Evolutionary conservation across 2,329 filamentous ascomycete genomes (phyloP).

Genomic region (Aotearoamyces nothofagi): DNA sequence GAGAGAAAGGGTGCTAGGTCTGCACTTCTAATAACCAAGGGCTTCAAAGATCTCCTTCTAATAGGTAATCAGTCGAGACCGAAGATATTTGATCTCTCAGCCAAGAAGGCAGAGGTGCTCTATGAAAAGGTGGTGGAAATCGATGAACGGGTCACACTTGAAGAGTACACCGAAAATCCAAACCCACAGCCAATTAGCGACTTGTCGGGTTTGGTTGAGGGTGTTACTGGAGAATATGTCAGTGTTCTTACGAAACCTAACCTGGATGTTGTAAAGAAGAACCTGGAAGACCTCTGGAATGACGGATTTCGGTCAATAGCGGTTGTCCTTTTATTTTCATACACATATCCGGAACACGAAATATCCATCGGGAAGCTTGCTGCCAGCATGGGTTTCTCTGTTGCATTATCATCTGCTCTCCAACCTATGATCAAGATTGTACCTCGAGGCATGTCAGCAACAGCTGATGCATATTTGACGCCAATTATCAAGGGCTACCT

Average conservation of each 20-base stretch:
- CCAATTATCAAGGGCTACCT: conserved; percentile 55
- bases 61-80: conserved; percentile 62
- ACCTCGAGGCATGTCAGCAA: conserved; percentile 48
- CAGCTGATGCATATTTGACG: conserved; percentile 54
- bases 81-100: conserved; percentile 56
- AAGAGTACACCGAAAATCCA: conserved; percentile 57
- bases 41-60: conserved; percentile 56
- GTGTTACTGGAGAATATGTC: conserved; percentile 48
- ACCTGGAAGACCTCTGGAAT: conserved; percentile 41
- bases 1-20: conserved; percentile 58
- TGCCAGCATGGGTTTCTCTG: conserved; percentile 45
- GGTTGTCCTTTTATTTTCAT: conserved; percentile 54
- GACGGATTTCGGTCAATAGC: conserved; percentile 46
- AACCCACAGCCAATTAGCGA: conserved; percentile 39
- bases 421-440: conserved; percentile 62
- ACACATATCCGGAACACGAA: conserved; percentile 53
- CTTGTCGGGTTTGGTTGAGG: conserved; percentile 33
- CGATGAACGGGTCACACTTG: conserved; percentile 56
- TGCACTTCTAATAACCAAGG: conserved; percentile 55
- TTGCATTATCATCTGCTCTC: conserved; percentile 48
- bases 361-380: conserved; percentile 43
- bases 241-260: conserved; percentile 46
- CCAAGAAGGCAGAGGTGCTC: conserved; percentile 50
- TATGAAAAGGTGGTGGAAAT: conserved; percentile 56
- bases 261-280: conserved; percentile 36